Base-by-base conservation (phyloP, 1,284 basidiomycete species). In the Naganishia cerealis region DNA sequence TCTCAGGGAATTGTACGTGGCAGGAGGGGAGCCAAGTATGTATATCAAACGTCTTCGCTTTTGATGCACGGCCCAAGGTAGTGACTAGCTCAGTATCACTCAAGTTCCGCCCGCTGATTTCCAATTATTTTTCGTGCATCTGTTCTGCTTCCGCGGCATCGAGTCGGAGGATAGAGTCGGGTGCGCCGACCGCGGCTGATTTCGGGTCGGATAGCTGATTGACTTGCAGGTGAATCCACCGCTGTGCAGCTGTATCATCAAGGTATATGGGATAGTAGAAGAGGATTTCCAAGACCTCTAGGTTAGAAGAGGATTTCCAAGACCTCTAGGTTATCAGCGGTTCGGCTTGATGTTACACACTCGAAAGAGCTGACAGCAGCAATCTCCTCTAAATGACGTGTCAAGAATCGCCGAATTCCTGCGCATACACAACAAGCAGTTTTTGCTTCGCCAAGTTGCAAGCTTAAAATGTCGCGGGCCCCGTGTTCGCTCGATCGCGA, bases 111-210 rank as follows among this genome's bases (percentile, higher is more conserved):
- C 38, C 33, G 10, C 33, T 36, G 54, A 63, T 54, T 52, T 52
- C 48, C 61, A 63, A 63, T 38, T 52, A 48, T 63, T 52, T 52
- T 42, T 43, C 54, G 33, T 16, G 33, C 33, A 36, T 39, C 16
- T 39, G 16, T n/a, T 39, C 54, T 39, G 38, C 54, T 39, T 56
- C 38, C 54, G 33, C 54, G 2, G n/a, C n/a, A 50, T 50, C 46
- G 46, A 50, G 3, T 50, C 3, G 16, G 43, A 46, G 43, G 43
- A 46, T 6, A 10, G 43, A 46, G 43, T 46, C 43, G 43, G n/a
- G 46, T 7, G 46, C n/a, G 21, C 6, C 24, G 46, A 13, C 46
- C 46, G 46, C 21, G 46, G 46, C 24, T 24, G 13, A 24, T 50
- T 50, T 50, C 46, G 46, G 46, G 46, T 50, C 46, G 24, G 24